These are phyloP conservation scores for Brassica nigra DNA, from an alignment of 345 rosid species.

Conservation along the genomic window DNA sequence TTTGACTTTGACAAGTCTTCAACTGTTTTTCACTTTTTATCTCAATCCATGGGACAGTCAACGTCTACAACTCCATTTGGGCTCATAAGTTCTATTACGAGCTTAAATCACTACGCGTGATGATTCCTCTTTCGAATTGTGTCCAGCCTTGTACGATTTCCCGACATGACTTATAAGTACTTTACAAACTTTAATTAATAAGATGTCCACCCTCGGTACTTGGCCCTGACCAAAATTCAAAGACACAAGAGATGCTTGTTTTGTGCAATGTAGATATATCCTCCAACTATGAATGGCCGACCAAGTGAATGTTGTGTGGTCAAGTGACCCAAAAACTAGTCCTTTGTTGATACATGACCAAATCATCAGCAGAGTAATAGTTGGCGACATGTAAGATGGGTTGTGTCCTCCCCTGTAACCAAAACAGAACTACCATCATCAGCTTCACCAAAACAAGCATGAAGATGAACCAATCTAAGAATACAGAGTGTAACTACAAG, in stretches of 20 bases:
- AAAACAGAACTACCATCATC: neutral
- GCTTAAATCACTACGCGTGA: constrained; percentile 32
- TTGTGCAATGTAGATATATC: constrained; percentile 32
- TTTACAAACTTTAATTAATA: neutral
- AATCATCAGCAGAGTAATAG: constrained; percentile 93
- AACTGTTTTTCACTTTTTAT: constrained; percentile 15
- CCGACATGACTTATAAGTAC: constrained; percentile 23
- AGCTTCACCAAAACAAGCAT: constrained; percentile 10
- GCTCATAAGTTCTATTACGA: neutral
- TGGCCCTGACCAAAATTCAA: constrained; percentile 16
- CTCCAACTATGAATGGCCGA: constrained; percentile 25
- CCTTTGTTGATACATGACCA: constrained; percentile 49
- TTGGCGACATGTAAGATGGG: constrained; percentile 93
- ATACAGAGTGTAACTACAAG: neutral
- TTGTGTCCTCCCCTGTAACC: constrained; percentile 91
- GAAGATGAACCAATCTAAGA: neutral
- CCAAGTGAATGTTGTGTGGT: constrained; percentile 9
- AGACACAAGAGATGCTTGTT: constrained; percentile 23
- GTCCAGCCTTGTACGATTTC: constrained; percentile 40
- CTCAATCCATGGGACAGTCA: constrained; percentile 43
- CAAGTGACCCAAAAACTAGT: constrained; percentile 12
- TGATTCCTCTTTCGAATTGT: no score
- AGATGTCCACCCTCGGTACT: constrained; percentile 5
- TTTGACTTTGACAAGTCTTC: neutral
- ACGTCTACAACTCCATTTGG: constrained; percentile 42